These are phyloP conservation scores for Tricladium varicosporioides DNA, from an alignment of 2,329 filamentous ascomycete species.

Conservation along the genomic window DNA sequence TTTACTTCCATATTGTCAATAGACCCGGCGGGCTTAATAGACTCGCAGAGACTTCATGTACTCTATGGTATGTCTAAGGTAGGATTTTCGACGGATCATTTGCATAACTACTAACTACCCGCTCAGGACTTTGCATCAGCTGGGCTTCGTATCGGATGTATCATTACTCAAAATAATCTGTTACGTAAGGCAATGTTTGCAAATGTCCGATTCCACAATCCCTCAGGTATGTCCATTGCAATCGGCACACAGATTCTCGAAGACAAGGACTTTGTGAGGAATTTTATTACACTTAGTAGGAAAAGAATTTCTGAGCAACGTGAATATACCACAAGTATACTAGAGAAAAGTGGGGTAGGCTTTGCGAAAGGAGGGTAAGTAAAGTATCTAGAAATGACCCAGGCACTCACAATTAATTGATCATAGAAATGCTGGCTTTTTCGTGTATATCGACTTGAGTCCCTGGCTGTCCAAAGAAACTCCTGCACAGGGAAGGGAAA, in stretches of 20 bases:
- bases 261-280: slow-evolving; percentile 43
- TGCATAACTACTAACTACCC: not conserved
- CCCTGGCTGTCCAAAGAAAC: slow-evolving; percentile 21
- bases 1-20: slow-evolving; percentile 52
- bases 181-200: slow-evolving; percentile 38
- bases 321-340: slow-evolving; percentile 36
- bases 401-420: not conserved
- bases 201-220: slow-evolving; percentile 46
- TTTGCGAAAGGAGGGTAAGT: slow-evolving; percentile 36
- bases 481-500: slow-evolving; percentile 6
- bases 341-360: slow-evolving; percentile 42
- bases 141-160: slow-evolving; percentile 41
- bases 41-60: slow-evolving; percentile 44
- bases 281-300: slow-evolving; percentile 43
- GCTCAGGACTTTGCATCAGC: slow-evolving; percentile 42
- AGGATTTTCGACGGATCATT: not conserved
- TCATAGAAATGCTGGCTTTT: slow-evolving; percentile 12
- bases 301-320: slow-evolving; percentile 41
- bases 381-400: not conserved
- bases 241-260: slow-evolving; percentile 46
- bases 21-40: slow-evolving; percentile 42
- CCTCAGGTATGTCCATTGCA: slow-evolving; percentile 44
- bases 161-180: slow-evolving; percentile 34
- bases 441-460: slow-evolving; percentile 11
- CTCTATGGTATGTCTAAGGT: slow-evolving; percentile 31